Evolutionary conservation across 2,329 filamentous ascomycete species (phyloP), one percentile per base, ranked within the genome.

Genomic region (Nigrograna mackinnonii): DNA sequence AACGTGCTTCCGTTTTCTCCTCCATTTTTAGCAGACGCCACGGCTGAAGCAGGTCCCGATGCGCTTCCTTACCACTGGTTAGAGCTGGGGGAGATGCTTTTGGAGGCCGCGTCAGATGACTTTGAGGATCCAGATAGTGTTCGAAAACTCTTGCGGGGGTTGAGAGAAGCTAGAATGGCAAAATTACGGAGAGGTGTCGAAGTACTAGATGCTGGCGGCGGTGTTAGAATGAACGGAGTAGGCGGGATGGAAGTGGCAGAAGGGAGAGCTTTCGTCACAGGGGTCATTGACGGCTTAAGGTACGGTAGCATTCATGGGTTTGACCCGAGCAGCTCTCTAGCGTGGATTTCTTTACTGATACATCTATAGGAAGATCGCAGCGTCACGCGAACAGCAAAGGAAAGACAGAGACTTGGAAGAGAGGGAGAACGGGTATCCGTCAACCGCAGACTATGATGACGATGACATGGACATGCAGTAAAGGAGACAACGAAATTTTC

Each of bases 1-100:
- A 68, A 72, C 41, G 49, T 49, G 22, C 28, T 58, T 51, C 67
- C 56, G 28, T 47, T 54, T 43, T 64, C 65, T 2, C 82, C 91
- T 4, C 92, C 92, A 0, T 96, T 96, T 63, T 71, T 95, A 1
- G 81, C 83, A 1, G 85, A 85, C 13, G 89, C 87, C 50, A 91
- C 86, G 0, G 82, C 85, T 16, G 75, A 82, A 35, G 82, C 86
- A 2, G 83, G 85, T 6, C 72, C 83, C 1, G 83, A 84, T 30
- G 82, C 85, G 12, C 75, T 99, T 22, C 94, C 94, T 0, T 97
- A 95, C 65, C 92, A 97, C 73, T 99, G 92, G 91, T 80, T 95
- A 31, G 94, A 97, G 70, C 73, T 97, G 6, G 86, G 87, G 14
- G 91, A 96, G 69, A 84, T 95, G 64, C 75, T 99, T 34, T 80